Evolutionary conservation across 805 yeast genomes (phyloP), one percentile per base, ranked within the genome.

Genomic region (Saturnispora zaruensis): DNA sequence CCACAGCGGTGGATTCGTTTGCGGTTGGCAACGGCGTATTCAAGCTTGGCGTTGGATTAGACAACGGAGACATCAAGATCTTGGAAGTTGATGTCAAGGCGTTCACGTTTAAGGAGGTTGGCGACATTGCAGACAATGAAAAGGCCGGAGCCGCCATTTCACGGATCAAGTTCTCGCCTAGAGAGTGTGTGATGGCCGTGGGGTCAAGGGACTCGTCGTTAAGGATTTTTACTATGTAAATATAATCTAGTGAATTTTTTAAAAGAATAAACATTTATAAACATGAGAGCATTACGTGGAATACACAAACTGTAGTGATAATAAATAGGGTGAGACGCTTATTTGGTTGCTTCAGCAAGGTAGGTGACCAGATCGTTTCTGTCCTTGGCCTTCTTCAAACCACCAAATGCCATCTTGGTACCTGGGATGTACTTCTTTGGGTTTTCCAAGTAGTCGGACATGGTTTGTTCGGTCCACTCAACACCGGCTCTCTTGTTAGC

Each of bases 341-440:
- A 77, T 71, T 77, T 76, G 57, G 72, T 58, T 52, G 82, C 82
- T 52, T 65, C 62, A 40, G 64, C 66, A 69, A 91, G 78, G 85
- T 88, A 91, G 64, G 98, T 81, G 66, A 91, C 75, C 72, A 93
- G 77, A 72, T 93, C 98, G 77, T 87, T 87, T 84, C 98, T 88
- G 80, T 93, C 99, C 84, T 89, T 91, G 59, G 89, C 84, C 82
- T 93, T 93, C 90, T 93, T 93, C 75, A 93, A 82, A 78, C 99
- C 99, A 77, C 96, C 99, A 66, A 91, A 93, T 59, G 99, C 98
- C 99, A 93, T 93, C 86, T 93, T 93, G 78, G 98, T 93, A 74
- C 99, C 99, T 70, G 99, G 99, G 63, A 93, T 89, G 80, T 89
- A 93, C 79, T 93, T 93, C 95, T 93, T 93, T 77, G 99, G 99